phyloP scores from a whole-genome alignment of 352 stramenopile species.

The Phytophthora podocarpi region DNA sequence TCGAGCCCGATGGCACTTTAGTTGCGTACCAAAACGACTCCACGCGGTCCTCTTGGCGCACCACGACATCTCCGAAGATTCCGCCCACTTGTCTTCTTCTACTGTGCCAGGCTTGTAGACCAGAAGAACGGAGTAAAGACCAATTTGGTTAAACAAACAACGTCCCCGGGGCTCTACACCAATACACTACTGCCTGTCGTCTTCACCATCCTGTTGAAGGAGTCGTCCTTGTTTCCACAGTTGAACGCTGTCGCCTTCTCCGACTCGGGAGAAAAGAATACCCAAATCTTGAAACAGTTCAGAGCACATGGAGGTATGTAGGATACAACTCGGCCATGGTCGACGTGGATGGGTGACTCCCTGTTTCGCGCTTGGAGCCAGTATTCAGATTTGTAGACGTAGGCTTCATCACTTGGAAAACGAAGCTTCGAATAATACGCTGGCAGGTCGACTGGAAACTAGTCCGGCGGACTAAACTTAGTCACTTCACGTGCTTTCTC shows the following conservation, averaged over 20 bases:
- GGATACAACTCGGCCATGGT: background rate
- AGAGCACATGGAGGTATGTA: slow-evolving; percentile 1
- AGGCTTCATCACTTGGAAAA: background rate
- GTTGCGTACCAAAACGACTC: slow-evolving; percentile 1
- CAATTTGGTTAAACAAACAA: background rate
- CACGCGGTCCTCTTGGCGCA: background rate
- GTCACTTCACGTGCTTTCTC: no score
- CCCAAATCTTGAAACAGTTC: slow-evolving; percentile 11
- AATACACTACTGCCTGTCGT: background rate
- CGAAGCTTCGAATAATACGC: background rate
- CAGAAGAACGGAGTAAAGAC: background rate
- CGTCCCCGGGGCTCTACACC: background rate
- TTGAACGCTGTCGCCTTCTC: background rate
- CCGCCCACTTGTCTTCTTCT: no score
- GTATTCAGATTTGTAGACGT: background rate
- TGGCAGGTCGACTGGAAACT: background rate
- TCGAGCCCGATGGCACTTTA: background rate
- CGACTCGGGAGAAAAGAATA: background rate
- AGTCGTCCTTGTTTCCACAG: background rate
- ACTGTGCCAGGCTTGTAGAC: no score
- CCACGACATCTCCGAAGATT: background rate
- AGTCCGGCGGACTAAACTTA: background rate
- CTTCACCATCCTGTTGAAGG: background rate
- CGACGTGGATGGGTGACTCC: slow-evolving; percentile 1
- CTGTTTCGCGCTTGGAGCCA: slow-evolving; percentile 6